These are phyloP conservation scores for Lithospermum erythrorhizon DNA, from an alignment of 257 asterid genomes.

Conservation along the genomic window DNA sequence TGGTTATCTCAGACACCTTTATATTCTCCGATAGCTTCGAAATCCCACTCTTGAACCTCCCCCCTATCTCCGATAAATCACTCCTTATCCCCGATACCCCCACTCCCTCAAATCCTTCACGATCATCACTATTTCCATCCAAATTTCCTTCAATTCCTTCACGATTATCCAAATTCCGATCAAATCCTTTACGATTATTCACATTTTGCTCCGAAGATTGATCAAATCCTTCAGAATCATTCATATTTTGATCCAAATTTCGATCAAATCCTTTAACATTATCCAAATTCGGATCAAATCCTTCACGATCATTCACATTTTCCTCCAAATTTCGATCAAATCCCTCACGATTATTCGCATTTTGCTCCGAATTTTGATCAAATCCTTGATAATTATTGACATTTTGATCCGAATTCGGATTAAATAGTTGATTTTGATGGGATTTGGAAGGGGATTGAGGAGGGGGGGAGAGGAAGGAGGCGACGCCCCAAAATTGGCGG, in stretches of 20 bases:
- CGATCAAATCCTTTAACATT: too few relatives aligned
- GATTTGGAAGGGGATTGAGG: constrained; percentile 59
- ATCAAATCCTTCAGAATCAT: neutral
- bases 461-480: constrained; percentile 94
- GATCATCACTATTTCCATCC: neutral
- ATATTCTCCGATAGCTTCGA: constrained; percentile 67
- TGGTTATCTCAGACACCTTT: constrained; percentile 76
- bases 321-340: too few relatives aligned
- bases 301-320: too few relatives aligned
- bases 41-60: constrained; percentile 77
- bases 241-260: too few relatives aligned
- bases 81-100: constrained; percentile 46
- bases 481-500: constrained; percentile 97
- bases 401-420: constrained; percentile 6
- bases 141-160: constrained; percentile 4
- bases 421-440: too few relatives aligned
- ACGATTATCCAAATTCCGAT: constrained; percentile 3
- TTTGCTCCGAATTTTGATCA: too few relatives aligned
- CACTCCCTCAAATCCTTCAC: neutral
- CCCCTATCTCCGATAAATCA: constrained; percentile 93
- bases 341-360: too few relatives aligned
- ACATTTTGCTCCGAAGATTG: too few relatives aligned
- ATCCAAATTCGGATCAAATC: too few relatives aligned
- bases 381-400: too few relatives aligned
- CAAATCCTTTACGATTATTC: neutral